Base-by-base conservation (phyloP, 83 land plant species). In the Picea engelmannii region DNA sequence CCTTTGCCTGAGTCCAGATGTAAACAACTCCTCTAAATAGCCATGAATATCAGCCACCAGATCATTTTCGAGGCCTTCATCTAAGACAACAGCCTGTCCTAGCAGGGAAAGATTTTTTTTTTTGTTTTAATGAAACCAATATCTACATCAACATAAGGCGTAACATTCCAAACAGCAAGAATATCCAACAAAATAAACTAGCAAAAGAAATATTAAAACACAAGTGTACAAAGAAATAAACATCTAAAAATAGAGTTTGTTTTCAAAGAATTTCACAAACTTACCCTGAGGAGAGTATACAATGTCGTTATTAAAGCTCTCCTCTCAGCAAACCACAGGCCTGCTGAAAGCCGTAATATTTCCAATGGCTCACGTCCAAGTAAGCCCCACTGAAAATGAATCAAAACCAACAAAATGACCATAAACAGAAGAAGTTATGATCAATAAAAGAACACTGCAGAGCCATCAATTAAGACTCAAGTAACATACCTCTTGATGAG, bases 291-390 rank as follows among this genome's bases (percentile, higher is more conserved):
- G 47, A 98, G 87, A 47, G 91, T 87, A 64, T 89, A 93, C 24
- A 98, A 64, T 31, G 93, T 88, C 15, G 92, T 92, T 73, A 98
- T 87, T 66, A 94, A 66, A 85, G 98, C 95, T 82, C 97, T 89
- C 86, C 99, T 89, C 86, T 98, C 99, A 16, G 93, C 93, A 80
- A 96, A 98, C 99, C 99, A 98, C 55, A 98, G 86, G 24, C 99
- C 99, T 49, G 92, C 91, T 82, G 99, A 87, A 81, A 95, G 92
- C 27, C 98, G 97, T 13, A 89, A 87, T 70, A 92, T 88, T 70
- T 98, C 99, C 80, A 98, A 79, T 25, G 96, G 95, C 44, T 90
- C 97, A 62, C 99, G 91, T 20, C 96, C 99, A 81, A 88, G 83
- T 52, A 96, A 81, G 64, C 85, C 89, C 98, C 99, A 96, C 99